phyloP scores from a whole-genome alignment of 2,329 filamentous ascomycete species.

The Albophoma yamanashiensis region DNA sequence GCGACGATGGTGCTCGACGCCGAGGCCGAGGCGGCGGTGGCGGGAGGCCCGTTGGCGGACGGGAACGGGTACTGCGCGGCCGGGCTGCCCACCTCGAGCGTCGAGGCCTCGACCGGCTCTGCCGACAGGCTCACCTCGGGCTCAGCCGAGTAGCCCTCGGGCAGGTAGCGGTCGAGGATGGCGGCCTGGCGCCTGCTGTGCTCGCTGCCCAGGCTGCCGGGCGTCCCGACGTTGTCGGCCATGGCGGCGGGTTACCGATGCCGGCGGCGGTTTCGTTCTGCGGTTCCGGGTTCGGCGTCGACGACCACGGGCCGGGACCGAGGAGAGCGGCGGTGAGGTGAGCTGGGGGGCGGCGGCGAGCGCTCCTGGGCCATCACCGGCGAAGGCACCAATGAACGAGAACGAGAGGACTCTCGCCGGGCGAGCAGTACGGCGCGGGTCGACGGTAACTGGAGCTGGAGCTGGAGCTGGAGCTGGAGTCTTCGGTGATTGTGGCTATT shows the following conservation, averaged over 20 bases:
- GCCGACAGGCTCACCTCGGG: constrained; percentile 22
- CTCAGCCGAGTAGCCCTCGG: constrained; percentile 28
- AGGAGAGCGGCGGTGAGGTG: not conserved
- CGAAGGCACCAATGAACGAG: not conserved
- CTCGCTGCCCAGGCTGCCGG: constrained; percentile 15
- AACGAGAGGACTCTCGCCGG: not conserved
- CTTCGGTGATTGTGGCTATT: not conserved
- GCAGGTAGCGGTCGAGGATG: constrained; percentile 25
- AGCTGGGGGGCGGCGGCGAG: not conserved
- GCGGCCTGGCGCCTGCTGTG: constrained; percentile 20
- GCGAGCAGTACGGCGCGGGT: not conserved
- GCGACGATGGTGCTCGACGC: constrained; percentile 8
- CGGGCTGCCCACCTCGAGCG: not conserved
- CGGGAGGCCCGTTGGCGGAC: not conserved
- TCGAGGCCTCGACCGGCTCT: constrained; percentile 6
- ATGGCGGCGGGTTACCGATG: constrained; percentile 5
- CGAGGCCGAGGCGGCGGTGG: constrained; percentile 3
- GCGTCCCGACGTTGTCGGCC: constrained; percentile 15
- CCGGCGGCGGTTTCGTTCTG: not conserved
- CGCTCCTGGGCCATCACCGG: not conserved
- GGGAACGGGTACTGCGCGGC: constrained; percentile 1
- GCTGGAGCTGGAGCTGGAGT: no score
- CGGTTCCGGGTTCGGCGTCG: not conserved
- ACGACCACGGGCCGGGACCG: not conserved
- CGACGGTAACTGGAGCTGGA: not conserved